Conservation (phyloP, 192 early-diverging fungal genomes). For the Cladochytrium replicatum region DNA sequence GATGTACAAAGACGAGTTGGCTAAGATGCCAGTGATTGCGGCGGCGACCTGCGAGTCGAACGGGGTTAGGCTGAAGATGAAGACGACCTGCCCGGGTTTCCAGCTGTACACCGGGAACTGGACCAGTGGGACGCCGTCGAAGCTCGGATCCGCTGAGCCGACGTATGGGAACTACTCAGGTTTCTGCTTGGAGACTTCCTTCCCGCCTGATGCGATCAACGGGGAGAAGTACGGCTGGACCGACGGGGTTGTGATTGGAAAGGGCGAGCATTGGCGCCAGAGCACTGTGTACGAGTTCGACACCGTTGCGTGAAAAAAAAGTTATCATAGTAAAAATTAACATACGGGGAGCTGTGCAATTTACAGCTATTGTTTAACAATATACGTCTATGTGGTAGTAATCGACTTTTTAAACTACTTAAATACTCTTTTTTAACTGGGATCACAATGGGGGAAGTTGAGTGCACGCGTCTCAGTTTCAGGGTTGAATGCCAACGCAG, state of each 20-base stretch:
- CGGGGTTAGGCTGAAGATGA: conserved; percentile 50
- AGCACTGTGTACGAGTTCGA: conserved; percentile 19
- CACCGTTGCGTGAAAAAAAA: too few relatives aligned
- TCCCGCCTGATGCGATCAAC: conserved; percentile 37
- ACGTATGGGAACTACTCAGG: conserved; percentile 46
- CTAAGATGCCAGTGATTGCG: conserved; percentile 21
- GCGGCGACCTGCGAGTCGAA: conserved; percentile 42
- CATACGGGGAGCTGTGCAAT: too few relatives aligned
- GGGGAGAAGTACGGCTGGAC: conserved; percentile 10
- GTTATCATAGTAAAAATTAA: not conserved
- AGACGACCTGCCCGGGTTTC: conserved; percentile 63
- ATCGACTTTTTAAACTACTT: too few relatives aligned
- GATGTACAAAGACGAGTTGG: not conserved
- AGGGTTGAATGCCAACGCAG: too few relatives aligned
- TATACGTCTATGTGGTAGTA: too few relatives aligned
- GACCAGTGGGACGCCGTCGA: conserved; percentile 19
- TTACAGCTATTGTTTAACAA: too few relatives aligned
- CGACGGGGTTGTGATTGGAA: conserved; percentile 15
- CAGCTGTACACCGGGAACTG: conserved; percentile 81
- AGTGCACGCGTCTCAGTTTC: too few relatives aligned
- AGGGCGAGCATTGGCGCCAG: conserved; percentile 25
- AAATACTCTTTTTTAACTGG: too few relatives aligned
- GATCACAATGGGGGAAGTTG: too few relatives aligned
- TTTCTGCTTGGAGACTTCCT: conserved; percentile 48
- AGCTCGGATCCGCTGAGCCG: not conserved